Evolutionary conservation across 768 basidiomycete genomes (phyloP).

Genomic region (Hypholoma sublateritium): DNA sequence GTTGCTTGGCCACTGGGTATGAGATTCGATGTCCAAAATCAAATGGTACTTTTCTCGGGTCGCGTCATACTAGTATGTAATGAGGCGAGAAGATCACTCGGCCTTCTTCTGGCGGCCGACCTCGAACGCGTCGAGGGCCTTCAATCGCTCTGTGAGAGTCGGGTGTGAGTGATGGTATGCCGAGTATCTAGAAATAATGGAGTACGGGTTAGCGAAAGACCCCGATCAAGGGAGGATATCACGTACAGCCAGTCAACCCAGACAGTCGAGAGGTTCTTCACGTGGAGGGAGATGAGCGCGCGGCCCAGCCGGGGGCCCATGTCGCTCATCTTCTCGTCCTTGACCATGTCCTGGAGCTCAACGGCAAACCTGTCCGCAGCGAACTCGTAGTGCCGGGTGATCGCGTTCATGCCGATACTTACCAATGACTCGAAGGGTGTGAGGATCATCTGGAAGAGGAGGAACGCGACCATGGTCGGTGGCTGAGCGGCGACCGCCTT

Average conservation of each 20-base stretch:
- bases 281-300: constrained; percentile 83
- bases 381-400: constrained; percentile 89
- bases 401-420: constrained; percentile 71
- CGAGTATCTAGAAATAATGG: constrained; percentile 63
- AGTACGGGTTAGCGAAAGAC: constrained; percentile 3
- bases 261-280: constrained; percentile 90
- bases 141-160: constrained; percentile 86
- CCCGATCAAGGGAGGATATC: constrained; percentile 4
- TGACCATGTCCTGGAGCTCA: constrained; percentile 57
- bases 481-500: constrained; percentile 59
- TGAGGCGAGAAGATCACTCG: constrained; percentile 13
- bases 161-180: constrained; percentile 97
- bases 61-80: neutral
- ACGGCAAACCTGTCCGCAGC: constrained; percentile 89
- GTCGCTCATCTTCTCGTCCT: constrained; percentile 64
- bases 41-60: constrained; percentile 1
- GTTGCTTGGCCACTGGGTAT: neutral
- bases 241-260: constrained; percentile 92
- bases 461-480: constrained; percentile 83
- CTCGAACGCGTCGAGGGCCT: constrained; percentile 73
- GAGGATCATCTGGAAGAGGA: constrained; percentile 89
- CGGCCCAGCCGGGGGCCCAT: constrained; percentile 85
- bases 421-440: constrained; percentile 78
- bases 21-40: neutral
- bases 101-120: constrained; percentile 43